Conservation (phyloP, 768 basidiomycete species). For the Rhizopogon salebrosus region DNA sequence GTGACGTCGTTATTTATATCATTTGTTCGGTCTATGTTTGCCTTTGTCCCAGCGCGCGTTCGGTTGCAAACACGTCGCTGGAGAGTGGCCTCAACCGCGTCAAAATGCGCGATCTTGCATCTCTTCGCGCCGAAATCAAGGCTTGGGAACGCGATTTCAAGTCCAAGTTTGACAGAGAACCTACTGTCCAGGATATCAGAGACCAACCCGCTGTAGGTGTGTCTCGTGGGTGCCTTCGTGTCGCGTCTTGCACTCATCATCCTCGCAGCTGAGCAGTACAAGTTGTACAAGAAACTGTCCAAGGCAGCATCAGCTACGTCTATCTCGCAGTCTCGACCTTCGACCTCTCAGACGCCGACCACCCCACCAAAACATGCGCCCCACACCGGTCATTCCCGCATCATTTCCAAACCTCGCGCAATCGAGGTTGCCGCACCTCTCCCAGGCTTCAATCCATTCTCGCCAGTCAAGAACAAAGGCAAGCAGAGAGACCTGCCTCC, state of each 20-base stretch:
- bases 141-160: slow-evolving; percentile 72
- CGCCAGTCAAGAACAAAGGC: slow-evolving; percentile 63
- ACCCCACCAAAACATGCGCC: slow-evolving; percentile 28
- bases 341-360: slow-evolving; percentile 18
- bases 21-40: not conserved
- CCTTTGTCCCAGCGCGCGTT: too few relatives aligned
- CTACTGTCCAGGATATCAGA: slow-evolving; percentile 69
- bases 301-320: slow-evolving; percentile 37
- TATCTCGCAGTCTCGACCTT: slow-evolving; percentile 30
- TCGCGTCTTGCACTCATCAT: slow-evolving; percentile 10
- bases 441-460: slow-evolving; percentile 70
- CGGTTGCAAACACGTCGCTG: too few relatives aligned
- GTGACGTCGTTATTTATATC: not conserved
- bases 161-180: slow-evolving; percentile 46
- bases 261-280: slow-evolving; percentile 69
- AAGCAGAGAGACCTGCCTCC: slow-evolving; percentile 31
- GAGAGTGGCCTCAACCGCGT: not conserved
- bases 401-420: slow-evolving; percentile 46
- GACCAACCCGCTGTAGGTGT: slow-evolving; percentile 56
- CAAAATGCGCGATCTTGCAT: slow-evolving; percentile 13
- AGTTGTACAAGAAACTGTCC: slow-evolving; percentile 70
- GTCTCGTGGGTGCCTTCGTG: slow-evolving; percentile 17
- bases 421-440: slow-evolving; percentile 48
- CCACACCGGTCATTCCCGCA: slow-evolving; percentile 19
- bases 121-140: slow-evolving; percentile 68